Conservation (phyloP, 2,329 filamentous ascomycete genomes). For the Cylindrodendrum hubeiense region DNA sequence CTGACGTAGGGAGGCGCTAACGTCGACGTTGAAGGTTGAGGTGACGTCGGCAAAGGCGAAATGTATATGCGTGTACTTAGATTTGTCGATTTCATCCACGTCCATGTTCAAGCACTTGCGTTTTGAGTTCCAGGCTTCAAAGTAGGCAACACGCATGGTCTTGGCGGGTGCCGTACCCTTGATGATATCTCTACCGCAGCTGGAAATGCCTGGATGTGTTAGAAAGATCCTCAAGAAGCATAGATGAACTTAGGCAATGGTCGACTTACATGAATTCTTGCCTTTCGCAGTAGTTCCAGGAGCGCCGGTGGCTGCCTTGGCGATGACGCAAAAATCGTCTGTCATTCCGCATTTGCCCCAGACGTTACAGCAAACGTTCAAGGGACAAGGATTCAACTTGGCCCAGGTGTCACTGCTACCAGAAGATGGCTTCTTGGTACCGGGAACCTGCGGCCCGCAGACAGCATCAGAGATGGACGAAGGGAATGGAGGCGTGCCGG, state of each 20-base stretch:
- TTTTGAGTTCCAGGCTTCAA: constrained; percentile 12
- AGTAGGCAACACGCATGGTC: constrained; percentile 3
- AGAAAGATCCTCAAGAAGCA: not conserved
- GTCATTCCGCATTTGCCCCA: constrained; percentile 59
- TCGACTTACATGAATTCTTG: constrained; percentile 16
- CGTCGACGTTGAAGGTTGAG: constrained; percentile 36
- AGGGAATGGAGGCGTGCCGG: constrained; percentile 42
- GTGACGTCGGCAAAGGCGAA: constrained; percentile 43
- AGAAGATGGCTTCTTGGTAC: constrained; percentile 49
- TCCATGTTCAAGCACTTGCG: constrained; percentile 35
- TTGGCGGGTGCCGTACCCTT: constrained; percentile 6
- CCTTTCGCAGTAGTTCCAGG: constrained; percentile 38
- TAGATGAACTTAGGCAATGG: not conserved
- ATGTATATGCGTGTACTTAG: constrained; percentile 37
- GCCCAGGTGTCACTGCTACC: constrained; percentile 43
- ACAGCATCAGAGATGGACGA: constrained; percentile 38
- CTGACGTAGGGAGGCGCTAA: constrained; percentile 38
- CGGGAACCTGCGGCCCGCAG: constrained; percentile 59
- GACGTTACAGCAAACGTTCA: constrained; percentile 52
- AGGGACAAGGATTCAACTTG: constrained; percentile 57
- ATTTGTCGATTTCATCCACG: constrained; percentile 38
- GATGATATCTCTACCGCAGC: constrained; percentile 51
- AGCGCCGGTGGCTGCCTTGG: constrained; percentile 36
- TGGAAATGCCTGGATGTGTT: constrained; percentile 47
- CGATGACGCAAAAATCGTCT: constrained; percentile 52